These are phyloP conservation scores for Echinosophora koreensis DNA, from an alignment of 306 rosid genomes.

Conservation along the genomic window DNA sequence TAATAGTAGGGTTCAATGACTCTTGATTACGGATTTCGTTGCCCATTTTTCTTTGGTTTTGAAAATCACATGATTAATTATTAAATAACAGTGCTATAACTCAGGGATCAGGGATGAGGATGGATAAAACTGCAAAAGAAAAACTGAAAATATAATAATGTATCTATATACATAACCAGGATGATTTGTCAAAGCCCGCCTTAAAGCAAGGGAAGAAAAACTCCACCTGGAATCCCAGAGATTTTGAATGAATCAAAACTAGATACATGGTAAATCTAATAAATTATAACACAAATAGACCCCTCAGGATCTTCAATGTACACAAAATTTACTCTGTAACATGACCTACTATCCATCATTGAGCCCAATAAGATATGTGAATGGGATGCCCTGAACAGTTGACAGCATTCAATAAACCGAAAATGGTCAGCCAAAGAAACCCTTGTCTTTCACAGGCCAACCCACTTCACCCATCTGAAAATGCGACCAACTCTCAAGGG, in stretches of 20 bases:
- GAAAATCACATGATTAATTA: no score
- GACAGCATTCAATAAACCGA: constrained; percentile 5
- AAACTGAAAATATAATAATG: constrained; percentile 9
- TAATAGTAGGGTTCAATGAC: no score
- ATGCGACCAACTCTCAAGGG: constrained; percentile 86
- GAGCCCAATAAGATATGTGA: constrained; percentile 22
- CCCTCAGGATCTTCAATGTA: constrained; percentile 62
- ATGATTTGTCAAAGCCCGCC: constrained; percentile 45
- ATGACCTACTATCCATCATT: constrained; percentile 49
- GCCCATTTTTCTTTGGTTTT: no score
- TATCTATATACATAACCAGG: constrained; percentile 56
- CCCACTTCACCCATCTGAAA: constrained; percentile 99
- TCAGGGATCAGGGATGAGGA: neutral
- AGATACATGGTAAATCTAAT: constrained; percentile 63
- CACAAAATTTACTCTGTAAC: constrained; percentile 52
- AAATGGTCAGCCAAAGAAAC: constrained; percentile 39
- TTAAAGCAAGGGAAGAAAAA: constrained; percentile 36
- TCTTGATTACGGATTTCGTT: no score
- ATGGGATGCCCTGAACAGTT: neutral
- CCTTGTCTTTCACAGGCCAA: constrained; percentile 66
- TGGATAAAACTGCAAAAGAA: neutral
- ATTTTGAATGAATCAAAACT: constrained; percentile 63
- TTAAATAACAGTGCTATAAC: no score
- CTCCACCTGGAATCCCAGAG: constrained; percentile 42
- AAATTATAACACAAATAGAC: constrained; percentile 56